Base-by-base conservation (phyloP, 345 rosid species). In the Cardamine chenopodiifolia region DNA sequence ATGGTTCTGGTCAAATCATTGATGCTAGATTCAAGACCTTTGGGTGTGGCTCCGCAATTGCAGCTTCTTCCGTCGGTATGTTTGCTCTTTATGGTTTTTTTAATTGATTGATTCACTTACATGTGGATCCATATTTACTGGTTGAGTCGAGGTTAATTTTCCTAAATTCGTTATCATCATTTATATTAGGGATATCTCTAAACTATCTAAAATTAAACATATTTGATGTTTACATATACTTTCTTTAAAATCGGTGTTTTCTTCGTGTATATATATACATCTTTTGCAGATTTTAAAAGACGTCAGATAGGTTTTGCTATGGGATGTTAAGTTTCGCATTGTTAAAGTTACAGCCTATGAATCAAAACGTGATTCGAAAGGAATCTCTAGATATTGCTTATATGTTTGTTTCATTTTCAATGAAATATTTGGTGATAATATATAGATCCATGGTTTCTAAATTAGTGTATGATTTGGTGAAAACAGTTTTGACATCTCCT, bases 1-100 rank as follows among this genome's bases (percentile, higher is more conserved):
- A 92, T 62, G 70, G 77, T 47, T 77, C 87, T 13, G 94, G 91
- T 1, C 82, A 87, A 83, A 92, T 92, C 62, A 56, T 82, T 5
- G 96, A 92, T 73, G 94, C 96, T 22, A 52, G 94, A 11, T 92
- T 90, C 80, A 88, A 90, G 81, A 92, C 96, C 61, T 92, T 92
- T 66, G 98, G 96, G 15, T 92, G 95, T 62, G 96, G 96, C 3
- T 92, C 98, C 0, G 95, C 93, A 5, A 88, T 92, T 28, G 96
- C 98, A 5, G 83, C 97, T 3, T 91, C 94, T 4, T 91, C 97
- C 20, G 88, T 91, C 0, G 92, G 94, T 91, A 48, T 7, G 85
- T 70, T 53, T 9, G 7, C 2, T 18, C 12, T 18, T 45, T 18
- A 17, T 3, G 52, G 4, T n/a, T 45, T 48, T 18, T 50, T 50